phyloP scores from a whole-genome alignment of 2,329 filamentous ascomycete genomes.

The Xylariaceae sp. region DNA sequence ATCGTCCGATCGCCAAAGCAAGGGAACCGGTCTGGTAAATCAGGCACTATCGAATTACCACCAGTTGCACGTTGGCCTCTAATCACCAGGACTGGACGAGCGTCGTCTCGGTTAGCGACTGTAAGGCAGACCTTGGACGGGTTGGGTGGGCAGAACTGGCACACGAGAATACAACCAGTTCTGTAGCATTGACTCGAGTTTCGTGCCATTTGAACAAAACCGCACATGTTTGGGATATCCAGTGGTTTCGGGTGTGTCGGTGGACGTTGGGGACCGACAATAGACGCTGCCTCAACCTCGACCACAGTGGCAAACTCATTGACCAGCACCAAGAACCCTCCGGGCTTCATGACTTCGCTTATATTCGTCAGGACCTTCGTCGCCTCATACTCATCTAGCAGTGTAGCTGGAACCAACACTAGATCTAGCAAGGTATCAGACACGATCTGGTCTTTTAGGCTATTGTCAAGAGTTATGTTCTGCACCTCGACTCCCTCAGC shows the following conservation, averaged over 20 bases:
- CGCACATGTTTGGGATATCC: slow-evolving; percentile 31
- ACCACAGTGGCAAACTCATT: slow-evolving; percentile 13
- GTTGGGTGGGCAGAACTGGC: slow-evolving; percentile 32
- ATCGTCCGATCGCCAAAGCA: slow-evolving; percentile 20
- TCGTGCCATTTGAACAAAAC: slow-evolving; percentile 31
- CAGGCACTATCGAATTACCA: slow-evolving; percentile 16
- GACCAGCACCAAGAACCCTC: slow-evolving; percentile 35
- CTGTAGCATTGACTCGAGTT: slow-evolving; percentile 33
- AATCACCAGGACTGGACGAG: slow-evolving; percentile 32
- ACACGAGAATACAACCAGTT: slow-evolving; percentile 35
- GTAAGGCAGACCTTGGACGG: slow-evolving; percentile 9
- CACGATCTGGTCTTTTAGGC: slow-evolving; percentile 13
- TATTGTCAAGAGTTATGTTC: slow-evolving; percentile 23
- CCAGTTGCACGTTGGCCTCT: slow-evolving; percentile 23
- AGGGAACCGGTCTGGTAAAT: slow-evolving; percentile 23
- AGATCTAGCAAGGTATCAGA: slow-evolving; percentile 25
- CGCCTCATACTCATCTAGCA: slow-evolving; percentile 28
- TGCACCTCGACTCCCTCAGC: slow-evolving; percentile 8
- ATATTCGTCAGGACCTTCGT: slow-evolving; percentile 26
- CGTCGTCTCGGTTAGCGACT: slow-evolving; percentile 2
- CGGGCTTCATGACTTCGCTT: slow-evolving; percentile 32
- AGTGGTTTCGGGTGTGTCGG: slow-evolving; percentile 33
- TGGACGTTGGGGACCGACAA: slow-evolving; percentile 3
- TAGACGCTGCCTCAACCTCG: slow-evolving; percentile 13
- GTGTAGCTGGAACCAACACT: slow-evolving; percentile 34